Evolutionary conservation across 495 filamentous ascomycete species (phyloP), one percentile per base, ranked within the genome.

Genomic region (Bathelium albidoporum): DNA sequence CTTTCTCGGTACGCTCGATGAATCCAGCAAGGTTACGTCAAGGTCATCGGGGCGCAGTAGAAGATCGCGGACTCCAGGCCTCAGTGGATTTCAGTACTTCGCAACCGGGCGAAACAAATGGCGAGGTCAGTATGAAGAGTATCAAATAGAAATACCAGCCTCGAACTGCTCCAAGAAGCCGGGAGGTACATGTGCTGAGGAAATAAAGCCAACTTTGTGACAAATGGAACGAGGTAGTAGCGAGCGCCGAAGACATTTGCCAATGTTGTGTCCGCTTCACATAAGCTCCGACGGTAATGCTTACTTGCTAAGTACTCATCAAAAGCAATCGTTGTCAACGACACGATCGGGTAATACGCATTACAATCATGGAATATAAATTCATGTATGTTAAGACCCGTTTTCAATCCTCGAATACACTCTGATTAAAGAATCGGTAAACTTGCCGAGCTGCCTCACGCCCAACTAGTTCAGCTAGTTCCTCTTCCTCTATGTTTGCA

Each of bases 361-460:
- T n/a, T n/a, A n/a, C n/a, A n/a, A n/a, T n/a, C n/a, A n/a, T n/a
- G n/a, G n/a, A n/a, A n/a, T n/a, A n/a, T n/a, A n/a, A n/a, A n/a
- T n/a, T n/a, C n/a, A n/a, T n/a, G n/a, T n/a, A n/a, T n/a, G n/a
- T 14, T 39, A 39, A 5, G 14, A 55, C 22, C 49, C 22, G 24
- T 20, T 9, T 28, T 29, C 49, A 64, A 5, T 74, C 73, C 60
- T 86, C 85, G 74, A 84, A 85, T 10, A 97, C 81, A 77, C 87
- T 95, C 72, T 86, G 84, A 66, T 87, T 87, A 68, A 98, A 97
- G 69, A 97, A 98, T 24, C 80, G 80, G 49, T 83, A 77, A 43
- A 97, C 88, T 78, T 88, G 83, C 69, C 84, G 83, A 28, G 83
- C 94, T 2, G 86, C 86, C 74, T 95, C 91, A 65, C 77, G 86